Percentiles rank a stretch among this genome's conserved stretches.
These are phyloP conservation scores for Ajuga chamaepitys DNA, from an alignment of 257 asterid species.

Conservation along the genomic window DNA sequence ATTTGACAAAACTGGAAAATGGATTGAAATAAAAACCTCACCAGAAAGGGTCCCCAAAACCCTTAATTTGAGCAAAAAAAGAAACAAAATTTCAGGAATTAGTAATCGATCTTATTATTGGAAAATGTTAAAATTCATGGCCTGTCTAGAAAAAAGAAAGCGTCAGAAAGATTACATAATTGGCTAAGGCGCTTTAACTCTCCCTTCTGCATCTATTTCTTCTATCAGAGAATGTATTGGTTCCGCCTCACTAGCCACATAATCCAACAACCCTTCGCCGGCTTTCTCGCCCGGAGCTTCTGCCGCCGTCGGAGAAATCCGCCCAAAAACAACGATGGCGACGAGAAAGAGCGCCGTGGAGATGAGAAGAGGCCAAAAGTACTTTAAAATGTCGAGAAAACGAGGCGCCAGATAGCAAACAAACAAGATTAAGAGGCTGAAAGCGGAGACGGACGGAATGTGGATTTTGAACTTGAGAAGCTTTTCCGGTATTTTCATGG, in stretches of 20 bases:
- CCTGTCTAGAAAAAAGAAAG: neutral
- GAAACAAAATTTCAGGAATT: constrained; percentile 1
- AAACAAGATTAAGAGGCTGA: constrained; percentile 7
- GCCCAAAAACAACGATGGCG: constrained; percentile 42
- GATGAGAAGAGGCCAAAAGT: constrained; percentile 64
- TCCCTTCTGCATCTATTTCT: neutral
- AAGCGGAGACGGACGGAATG: constrained; percentile 22
- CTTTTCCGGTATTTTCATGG: constrained; percentile 54
- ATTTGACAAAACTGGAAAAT: constrained; percentile 1
- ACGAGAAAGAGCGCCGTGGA: constrained; percentile 66
- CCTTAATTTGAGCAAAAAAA: neutral
- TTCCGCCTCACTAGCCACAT: constrained; percentile 51
- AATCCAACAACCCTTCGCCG: constrained; percentile 55
- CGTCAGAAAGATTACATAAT: neutral
- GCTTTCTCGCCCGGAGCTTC: constrained; percentile 41
- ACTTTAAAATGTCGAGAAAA: constrained; percentile 39
- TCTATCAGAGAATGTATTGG: constrained; percentile 9
- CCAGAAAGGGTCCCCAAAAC: neutral
- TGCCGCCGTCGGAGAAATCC: constrained; percentile 40
- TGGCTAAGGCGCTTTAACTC: constrained; percentile 8
- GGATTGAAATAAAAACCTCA: neutral
- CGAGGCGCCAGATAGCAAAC: constrained; percentile 44
- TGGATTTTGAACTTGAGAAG: constrained; percentile 49
- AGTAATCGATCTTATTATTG: constrained; percentile 5
- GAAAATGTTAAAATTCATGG: constrained; percentile 18